Evolutionary conservation across 225 moss, liverwort and hornwort genomes (phyloP).

Genomic region (Pseudoscleropodium purum): DNA sequence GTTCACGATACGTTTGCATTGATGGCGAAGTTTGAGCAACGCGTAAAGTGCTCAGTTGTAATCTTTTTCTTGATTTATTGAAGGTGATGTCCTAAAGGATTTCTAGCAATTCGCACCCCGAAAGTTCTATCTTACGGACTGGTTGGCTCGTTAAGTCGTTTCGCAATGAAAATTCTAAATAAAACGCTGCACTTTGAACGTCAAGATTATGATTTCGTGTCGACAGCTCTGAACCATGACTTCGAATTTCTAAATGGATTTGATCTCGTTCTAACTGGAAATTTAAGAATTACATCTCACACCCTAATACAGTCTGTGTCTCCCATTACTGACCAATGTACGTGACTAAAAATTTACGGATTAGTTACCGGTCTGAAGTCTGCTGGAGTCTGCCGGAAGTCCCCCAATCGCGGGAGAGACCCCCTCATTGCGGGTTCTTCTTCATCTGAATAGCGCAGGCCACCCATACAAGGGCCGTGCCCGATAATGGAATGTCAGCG

Average conservation of each 20-base stretch:
- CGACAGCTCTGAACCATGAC: not conserved
- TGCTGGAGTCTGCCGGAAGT: too few species aligned
- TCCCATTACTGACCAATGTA: not conserved
- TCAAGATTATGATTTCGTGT: not conserved
- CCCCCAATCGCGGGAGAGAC: too few species aligned
- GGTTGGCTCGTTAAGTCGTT: not conserved
- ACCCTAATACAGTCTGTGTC: not conserved
- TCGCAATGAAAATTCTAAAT: not conserved
- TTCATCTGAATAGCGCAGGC: too few species aligned
- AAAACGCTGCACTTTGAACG: not conserved
- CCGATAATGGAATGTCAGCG: too few species aligned
- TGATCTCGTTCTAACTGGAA: too few species aligned
- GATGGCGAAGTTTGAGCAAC: not conserved
- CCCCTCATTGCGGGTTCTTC: too few species aligned
- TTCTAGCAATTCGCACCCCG: not conserved
- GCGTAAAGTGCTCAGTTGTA: not conserved
- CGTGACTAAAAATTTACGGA: too few species aligned
- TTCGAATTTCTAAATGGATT: not conserved
- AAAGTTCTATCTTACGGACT: not conserved
- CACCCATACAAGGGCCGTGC: too few species aligned
- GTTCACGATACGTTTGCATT: not conserved
- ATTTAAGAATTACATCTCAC: not conserved
- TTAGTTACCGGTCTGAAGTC: too few species aligned
- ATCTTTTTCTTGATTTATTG: slow-evolving; percentile 2
- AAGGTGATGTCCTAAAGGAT: not conserved